These are phyloP conservation scores for Datisca glomerata DNA, from an alignment of 306 rosid species.

Conservation along the genomic window DNA sequence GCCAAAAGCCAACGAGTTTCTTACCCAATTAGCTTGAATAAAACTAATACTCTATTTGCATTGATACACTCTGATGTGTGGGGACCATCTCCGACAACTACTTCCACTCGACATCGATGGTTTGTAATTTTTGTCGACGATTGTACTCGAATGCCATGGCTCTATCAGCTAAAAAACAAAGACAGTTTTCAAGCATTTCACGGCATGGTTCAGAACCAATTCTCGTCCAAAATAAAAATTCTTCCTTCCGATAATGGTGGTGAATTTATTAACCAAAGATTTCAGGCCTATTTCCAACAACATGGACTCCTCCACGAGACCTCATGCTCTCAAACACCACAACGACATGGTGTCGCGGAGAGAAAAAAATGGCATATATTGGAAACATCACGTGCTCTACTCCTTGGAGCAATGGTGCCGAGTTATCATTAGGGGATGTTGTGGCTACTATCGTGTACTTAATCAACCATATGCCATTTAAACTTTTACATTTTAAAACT, in stretches of 20 bases:
- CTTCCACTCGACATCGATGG: neutral
- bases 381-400: neutral
- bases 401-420: neutral
- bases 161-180: conserved; percentile 1
- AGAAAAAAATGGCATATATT: neutral
- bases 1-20: neutral
- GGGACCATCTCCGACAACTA: neutral
- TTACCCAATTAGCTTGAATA: neutral
- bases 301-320: conserved; percentile 13
- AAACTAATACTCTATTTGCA: neutral
- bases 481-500: conserved; percentile 1
- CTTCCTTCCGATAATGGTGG: conserved; percentile 10
- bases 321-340: conserved; percentile 9
- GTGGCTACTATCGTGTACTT: neutral
- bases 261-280: conserved; percentile 6
- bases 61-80: conserved; percentile 5
- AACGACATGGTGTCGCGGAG: neutral
- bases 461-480: neutral
- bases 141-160: conserved; percentile 3
- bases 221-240: neutral
- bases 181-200: neutral
- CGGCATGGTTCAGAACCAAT: conserved; percentile 9
- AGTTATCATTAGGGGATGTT: conserved; percentile 4
- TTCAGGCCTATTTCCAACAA: neutral
- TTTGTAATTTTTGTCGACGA: conserved; percentile 6